Conservation (phyloP, 78 protist species). For the Pigoraptor vietnamica region DNA sequence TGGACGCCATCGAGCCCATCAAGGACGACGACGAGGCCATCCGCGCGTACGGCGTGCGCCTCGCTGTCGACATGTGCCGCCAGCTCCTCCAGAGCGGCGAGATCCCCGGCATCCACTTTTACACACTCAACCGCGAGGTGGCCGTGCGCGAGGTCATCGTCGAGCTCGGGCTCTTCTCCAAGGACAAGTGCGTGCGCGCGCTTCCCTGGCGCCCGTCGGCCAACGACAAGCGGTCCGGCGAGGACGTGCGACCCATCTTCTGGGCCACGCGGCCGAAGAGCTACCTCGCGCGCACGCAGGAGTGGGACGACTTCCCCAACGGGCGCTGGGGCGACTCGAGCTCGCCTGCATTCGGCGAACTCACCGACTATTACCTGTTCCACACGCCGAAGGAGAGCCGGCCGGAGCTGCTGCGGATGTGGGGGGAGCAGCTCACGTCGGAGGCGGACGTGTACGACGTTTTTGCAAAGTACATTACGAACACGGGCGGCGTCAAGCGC, state of each 20-base stretch:
- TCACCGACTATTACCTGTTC: constrained; percentile 64
- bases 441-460: constrained; percentile 41
- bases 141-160: constrained; percentile 49
- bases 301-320: constrained; percentile 97
- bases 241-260: constrained; percentile 88
- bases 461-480: constrained; percentile 50
- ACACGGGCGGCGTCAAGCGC: not conserved
- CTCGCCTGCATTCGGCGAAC: constrained; percentile 91
- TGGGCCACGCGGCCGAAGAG: constrained; percentile 81
- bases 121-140: constrained; percentile 89
- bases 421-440: constrained; percentile 28
- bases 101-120: constrained; percentile 85
- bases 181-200: constrained; percentile 52
- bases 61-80: constrained; percentile 47
- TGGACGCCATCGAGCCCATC: constrained; percentile 19
- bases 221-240: constrained; percentile 36
- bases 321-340: constrained; percentile 83
- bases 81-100: constrained; percentile 31
- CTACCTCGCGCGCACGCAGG: constrained; percentile 70
- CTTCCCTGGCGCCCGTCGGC: constrained; percentile 25
- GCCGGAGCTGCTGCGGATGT: not conserved
- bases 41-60: constrained; percentile 74
- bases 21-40: constrained; percentile 83
- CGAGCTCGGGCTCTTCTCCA: constrained; percentile 21
- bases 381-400: not conserved